These are phyloP conservation scores for Xylariaceae sp. DNA, from an alignment of 2,329 filamentous ascomycete genomes.

Conservation along the genomic window DNA sequence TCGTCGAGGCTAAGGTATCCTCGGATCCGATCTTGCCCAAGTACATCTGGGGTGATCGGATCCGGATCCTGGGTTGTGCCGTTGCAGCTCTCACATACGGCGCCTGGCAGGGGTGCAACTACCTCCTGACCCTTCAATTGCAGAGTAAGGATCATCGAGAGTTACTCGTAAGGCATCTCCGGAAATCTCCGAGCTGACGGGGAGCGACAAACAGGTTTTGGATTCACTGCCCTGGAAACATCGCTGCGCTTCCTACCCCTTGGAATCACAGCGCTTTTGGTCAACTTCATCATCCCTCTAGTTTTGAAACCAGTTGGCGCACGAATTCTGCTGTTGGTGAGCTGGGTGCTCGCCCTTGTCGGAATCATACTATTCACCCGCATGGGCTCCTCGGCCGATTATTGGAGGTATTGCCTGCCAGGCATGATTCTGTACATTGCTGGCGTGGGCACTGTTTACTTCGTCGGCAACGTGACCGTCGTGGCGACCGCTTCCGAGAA, in stretches of 20 bases:
- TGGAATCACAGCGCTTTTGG: conserved; percentile 1
- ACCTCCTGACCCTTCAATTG: conserved; percentile 2
- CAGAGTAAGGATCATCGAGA: conserved; percentile 5
- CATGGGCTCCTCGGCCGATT: neutral
- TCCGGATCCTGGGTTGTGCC: neutral
- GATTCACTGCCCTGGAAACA: conserved; percentile 1
- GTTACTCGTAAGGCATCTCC: too few relatives aligned
- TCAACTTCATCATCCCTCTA: conserved; percentile 1
- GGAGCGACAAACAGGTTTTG: conserved; percentile 1
- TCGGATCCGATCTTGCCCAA: neutral
- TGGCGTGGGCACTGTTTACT: conserved; percentile 1
- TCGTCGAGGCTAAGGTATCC: conserved; percentile 1
- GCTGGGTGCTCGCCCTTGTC: conserved; percentile 2
- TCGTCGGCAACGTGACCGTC: neutral
- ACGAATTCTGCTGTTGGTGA: conserved; percentile 1
- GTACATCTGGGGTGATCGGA: neutral
- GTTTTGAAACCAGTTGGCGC: conserved; percentile 1
- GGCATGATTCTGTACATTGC: conserved; percentile 3
- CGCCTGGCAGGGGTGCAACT: conserved; percentile 3
- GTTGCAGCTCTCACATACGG: conserved; percentile 4
- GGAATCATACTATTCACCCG: conserved; percentile 2
- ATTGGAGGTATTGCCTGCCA: conserved; percentile 1
- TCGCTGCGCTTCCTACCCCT: conserved; percentile 1
- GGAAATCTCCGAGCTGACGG: too few relatives aligned
- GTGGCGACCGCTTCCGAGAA: conserved; percentile 1